Evolutionary conservation across 129 eudicot genomes (phyloP).

Genomic region (Daucus carota): DH1_v3.0 NC_030382.2:47982501-47983000

Average conservation of each 20-base stretch:
- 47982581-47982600: neutral
- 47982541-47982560: neutral
- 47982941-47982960: neutral
- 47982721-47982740: neutral
- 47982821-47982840: neutral
- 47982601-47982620: neutral
- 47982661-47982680: neutral
- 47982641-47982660: neutral
- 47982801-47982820: neutral
- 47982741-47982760: no score
- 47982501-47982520: neutral
- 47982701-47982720: neutral
- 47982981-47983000: neutral
- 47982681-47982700: neutral
- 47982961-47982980: neutral
- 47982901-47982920: neutral
- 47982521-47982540: neutral
- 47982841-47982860: neutral
- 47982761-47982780: neutral
- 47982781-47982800: neutral
- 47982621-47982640: neutral
- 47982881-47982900: neutral
- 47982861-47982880: neutral
- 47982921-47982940: neutral
- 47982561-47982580: neutral